Conservation (phyloP, 2,329 filamentous ascomycete genomes). For the Periconia sp. region DNA sequence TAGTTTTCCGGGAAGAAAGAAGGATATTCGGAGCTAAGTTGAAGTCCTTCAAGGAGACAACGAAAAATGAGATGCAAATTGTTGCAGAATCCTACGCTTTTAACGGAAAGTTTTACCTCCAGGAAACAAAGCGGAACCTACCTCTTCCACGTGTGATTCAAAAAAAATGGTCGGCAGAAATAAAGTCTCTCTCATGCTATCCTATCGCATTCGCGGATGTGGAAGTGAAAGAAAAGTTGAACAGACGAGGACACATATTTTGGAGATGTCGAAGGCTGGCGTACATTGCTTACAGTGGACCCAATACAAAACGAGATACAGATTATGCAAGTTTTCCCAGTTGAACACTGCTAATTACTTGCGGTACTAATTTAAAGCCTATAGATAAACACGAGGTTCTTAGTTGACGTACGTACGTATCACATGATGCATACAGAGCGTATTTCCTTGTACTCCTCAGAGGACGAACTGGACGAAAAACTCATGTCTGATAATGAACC, state of each 20-base stretch:
- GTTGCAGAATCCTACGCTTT: neutral
- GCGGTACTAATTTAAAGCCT: neutral
- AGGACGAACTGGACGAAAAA: neutral
- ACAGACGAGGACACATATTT: neutral
- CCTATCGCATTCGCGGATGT: neutral
- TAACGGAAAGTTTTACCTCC: neutral
- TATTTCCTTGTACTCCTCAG: neutral
- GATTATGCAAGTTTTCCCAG: constrained; percentile 1
- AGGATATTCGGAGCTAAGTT: neutral
- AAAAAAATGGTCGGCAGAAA: neutral
- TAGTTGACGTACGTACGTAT: constrained; percentile 1
- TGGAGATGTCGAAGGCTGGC: neutral
- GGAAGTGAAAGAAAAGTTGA: neutral
- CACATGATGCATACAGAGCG: neutral
- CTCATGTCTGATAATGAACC: neutral
- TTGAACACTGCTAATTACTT: neutral
- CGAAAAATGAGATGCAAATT: neutral
- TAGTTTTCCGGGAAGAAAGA: neutral
- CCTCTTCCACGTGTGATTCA: neutral
- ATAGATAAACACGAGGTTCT: constrained; percentile 3
- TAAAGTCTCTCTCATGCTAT: neutral
- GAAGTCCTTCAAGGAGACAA: neutral
- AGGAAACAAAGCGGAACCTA: neutral
- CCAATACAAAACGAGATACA: neutral
- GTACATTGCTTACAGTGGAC: constrained; percentile 1